Evolutionary conservation across 129 eudicot genomes (phyloP).

Genomic region (Centella asiatica): DNA sequence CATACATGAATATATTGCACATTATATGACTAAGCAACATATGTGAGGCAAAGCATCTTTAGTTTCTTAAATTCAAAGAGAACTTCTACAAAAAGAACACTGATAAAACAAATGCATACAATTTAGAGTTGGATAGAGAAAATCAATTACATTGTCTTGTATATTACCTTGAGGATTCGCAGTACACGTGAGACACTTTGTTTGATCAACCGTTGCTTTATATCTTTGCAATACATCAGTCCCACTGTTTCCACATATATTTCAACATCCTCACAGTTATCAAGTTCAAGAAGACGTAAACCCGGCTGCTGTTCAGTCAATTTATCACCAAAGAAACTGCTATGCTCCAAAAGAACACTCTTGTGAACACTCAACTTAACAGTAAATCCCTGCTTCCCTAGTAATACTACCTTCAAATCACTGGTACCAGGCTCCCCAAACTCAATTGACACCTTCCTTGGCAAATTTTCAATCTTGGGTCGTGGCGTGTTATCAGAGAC

Average conservation of each 20-base stretch:
- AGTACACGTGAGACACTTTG: conserved; percentile 87
- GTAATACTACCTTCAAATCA: conserved; percentile 67
- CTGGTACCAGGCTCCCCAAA: conserved; percentile 94
- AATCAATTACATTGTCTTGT: conserved; percentile 1
- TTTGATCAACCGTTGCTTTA: conserved; percentile 82
- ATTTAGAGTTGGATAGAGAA: conserved; percentile 11
- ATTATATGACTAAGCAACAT: not conserved
- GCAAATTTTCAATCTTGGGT: conserved; percentile 47
- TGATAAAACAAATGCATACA: not conserved
- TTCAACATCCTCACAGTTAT: conserved; percentile 94
- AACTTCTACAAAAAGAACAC: not conserved
- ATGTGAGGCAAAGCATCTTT: not conserved
- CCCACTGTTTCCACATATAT: conserved; percentile 90
- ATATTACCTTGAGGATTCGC: conserved; percentile 79
- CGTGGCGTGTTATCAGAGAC: conserved; percentile 32
- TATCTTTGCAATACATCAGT: conserved; percentile 83
- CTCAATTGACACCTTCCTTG: conserved; percentile 80
- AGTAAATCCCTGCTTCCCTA: conserved; percentile 71
- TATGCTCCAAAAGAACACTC: conserved; percentile 51
- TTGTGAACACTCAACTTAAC: conserved; percentile 86
- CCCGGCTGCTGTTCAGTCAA: conserved; percentile 45
- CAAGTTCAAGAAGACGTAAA: conserved; percentile 59
- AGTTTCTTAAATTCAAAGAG: not conserved
- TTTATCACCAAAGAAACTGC: conserved; percentile 57
- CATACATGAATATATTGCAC: not conserved